phyloP scores from a whole-genome alignment of 257 asterid species.

The Osmanthus fragrans region DNA sequence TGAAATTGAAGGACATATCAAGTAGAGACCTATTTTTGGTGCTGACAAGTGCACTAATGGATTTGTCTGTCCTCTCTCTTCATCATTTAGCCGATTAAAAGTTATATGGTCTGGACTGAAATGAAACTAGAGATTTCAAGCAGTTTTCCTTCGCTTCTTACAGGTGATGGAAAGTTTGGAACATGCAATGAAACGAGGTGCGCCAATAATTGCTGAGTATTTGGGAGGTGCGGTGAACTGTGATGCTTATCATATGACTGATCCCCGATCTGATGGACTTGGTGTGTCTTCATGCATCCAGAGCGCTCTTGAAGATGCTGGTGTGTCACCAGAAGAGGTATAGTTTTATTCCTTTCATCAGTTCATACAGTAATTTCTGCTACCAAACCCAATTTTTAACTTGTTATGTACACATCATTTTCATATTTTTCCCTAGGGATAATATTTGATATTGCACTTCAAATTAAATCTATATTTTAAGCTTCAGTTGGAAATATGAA shows the following conservation, averaged over 20 bases:
- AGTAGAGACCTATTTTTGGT: background rate
- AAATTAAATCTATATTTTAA: too few species aligned
- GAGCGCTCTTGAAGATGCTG: conserved; percentile 80
- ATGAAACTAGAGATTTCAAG: conserved; percentile 5
- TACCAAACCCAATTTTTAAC: background rate
- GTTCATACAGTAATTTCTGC: background rate
- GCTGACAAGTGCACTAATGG: background rate
- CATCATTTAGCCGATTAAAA: background rate
- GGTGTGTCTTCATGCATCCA: conserved; percentile 93
- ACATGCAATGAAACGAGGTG: conserved; percentile 92
- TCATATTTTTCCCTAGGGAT: background rate
- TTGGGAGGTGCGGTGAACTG: conserved; percentile 95
- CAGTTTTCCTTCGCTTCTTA: conserved; percentile 13
- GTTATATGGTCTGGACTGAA: background rate
- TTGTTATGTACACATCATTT: too few species aligned
- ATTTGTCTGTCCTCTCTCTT: background rate
- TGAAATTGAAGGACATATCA: background rate
- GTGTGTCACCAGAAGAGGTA: conserved; percentile 95
- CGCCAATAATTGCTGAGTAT: conserved; percentile 94
- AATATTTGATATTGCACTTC: background rate
- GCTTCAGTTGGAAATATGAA: background rate
- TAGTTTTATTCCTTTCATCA: conserved; percentile 22
- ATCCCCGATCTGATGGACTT: conserved; percentile 94
- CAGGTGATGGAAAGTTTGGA: conserved; percentile 98
- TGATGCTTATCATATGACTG: conserved; percentile 97